A percentile compares a stretch with the other conserved stretches of the same genome.
Evolutionary conservation across 1,284 basidiomycete genomes (phyloP).

Genomic region (Cutaneotrichosporon dermatis): DNA sequence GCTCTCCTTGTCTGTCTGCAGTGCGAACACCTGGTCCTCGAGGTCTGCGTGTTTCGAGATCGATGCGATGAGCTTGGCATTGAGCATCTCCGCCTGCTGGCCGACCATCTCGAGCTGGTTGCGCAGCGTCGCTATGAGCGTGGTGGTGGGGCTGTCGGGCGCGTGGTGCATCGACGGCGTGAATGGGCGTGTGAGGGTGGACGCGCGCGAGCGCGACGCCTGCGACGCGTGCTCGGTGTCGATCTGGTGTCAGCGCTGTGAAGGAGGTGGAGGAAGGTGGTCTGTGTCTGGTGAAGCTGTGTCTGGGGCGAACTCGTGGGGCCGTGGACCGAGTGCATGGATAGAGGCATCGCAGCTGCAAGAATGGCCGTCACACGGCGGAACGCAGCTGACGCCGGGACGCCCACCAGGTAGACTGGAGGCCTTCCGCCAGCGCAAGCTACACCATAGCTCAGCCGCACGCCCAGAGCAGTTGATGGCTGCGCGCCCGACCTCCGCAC

Average conservation of each 20-base stretch:
- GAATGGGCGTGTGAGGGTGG: conserved; percentile 10
- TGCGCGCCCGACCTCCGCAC: background rate
- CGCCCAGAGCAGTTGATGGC: background rate
- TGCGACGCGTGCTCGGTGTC: background rate
- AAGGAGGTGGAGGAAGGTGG: no score
- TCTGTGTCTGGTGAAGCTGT: background rate
- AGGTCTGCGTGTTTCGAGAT: conserved; percentile 89
- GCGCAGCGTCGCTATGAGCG: conserved; percentile 68
- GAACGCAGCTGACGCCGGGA: no score
- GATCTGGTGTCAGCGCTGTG: background rate
- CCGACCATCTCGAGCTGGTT: conserved; percentile 78
- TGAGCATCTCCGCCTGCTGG: conserved; percentile 83
- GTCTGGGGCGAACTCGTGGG: no score
- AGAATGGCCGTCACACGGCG: no score
- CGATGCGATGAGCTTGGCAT: conserved; percentile 83
- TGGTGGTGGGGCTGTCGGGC: conserved; percentile 47
- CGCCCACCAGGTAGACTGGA: no score
- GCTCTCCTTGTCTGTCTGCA: conserved; percentile 25
- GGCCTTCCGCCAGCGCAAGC: no score
- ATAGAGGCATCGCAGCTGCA: no score
- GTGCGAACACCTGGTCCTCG: conserved; percentile 79
- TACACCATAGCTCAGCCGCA: no score
- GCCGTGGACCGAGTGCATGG: no score
- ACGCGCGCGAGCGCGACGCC: conserved; percentile 7
- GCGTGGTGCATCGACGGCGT: conserved; percentile 27